Percentiles rank a stretch among this genome's conserved stretches.
phyloP scores from a whole-genome alignment of 129 eudicot species.

The Saussurea involucrata region DNA sequence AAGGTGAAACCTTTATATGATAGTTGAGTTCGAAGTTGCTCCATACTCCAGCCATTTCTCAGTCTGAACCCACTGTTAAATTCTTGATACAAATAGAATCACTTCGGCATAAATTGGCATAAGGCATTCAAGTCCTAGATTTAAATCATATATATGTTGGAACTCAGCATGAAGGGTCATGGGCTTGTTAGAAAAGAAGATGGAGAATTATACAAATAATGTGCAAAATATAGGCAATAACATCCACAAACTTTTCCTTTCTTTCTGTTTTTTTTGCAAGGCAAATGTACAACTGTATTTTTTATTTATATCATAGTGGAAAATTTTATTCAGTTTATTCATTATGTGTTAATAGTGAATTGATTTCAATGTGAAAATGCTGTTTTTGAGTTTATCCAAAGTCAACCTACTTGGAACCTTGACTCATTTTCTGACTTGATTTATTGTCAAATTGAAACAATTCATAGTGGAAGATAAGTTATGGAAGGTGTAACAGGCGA shows the following conservation, averaged over 20 bases:
- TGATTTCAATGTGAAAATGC: neutral
- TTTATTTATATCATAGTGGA: neutral
- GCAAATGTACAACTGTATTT: neutral
- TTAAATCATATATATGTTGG: neutral
- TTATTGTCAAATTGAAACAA: neutral
- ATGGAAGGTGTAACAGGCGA: slow-evolving; percentile 33
- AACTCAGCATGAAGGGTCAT: neutral
- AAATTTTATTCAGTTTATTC: neutral
- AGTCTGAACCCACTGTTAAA: neutral
- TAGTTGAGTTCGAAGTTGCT: neutral
- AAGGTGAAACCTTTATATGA: neutral
- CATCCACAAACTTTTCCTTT: neutral
- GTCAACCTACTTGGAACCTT: neutral
- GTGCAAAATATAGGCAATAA: neutral
- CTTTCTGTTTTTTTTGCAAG: neutral
- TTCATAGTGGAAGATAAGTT: slow-evolving; percentile 17
- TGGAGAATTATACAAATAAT: neutral
- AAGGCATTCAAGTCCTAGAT: neutral
- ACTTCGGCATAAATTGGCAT: neutral
- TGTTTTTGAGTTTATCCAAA: neutral
- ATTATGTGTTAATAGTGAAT: neutral
- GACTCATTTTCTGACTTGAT: slow-evolving; percentile 14
- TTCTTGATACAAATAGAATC: neutral
- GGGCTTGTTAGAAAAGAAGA: neutral
- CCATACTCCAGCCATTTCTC: neutral